Evolutionary conservation across 192 early-diverging fungal species (phyloP).

Genomic region (Coemansia sp.): DNA sequence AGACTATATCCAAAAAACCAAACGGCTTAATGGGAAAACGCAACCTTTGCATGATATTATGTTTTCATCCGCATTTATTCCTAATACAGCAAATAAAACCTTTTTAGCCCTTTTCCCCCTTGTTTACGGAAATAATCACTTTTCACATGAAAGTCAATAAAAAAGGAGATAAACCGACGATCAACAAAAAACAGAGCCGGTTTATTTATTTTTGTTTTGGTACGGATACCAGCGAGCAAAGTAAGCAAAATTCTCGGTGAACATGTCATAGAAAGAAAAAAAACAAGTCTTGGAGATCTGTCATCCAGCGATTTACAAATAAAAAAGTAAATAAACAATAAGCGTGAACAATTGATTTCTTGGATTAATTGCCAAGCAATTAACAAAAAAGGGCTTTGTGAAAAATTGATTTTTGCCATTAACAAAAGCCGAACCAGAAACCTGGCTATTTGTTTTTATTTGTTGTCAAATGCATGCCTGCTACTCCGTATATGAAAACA

Average conservation of each 20-base stretch:
- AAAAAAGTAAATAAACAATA: background rate
- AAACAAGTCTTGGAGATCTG: background rate
- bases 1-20: no score
- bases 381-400: no score
- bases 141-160: background rate
- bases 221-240: background rate
- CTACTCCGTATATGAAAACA: background rate
- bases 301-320: background rate
- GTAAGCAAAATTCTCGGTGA: background rate
- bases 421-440: background rate
- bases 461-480: background rate
- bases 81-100: no score
- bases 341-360: no score
- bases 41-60: background rate
- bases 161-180: background rate
- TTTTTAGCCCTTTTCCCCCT: no score
- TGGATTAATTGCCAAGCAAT: no score
- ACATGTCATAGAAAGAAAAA: background rate
- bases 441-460: background rate
- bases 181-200: no score
- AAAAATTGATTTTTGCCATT: background rate
- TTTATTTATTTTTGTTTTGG: no score
- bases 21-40: background rate
- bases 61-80: background rate
- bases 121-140: no score